These are phyloP conservation scores for Neonectria punicea DNA, from an alignment of 2,329 filamentous ascomycete genomes.

Conservation along the genomic window DNA sequence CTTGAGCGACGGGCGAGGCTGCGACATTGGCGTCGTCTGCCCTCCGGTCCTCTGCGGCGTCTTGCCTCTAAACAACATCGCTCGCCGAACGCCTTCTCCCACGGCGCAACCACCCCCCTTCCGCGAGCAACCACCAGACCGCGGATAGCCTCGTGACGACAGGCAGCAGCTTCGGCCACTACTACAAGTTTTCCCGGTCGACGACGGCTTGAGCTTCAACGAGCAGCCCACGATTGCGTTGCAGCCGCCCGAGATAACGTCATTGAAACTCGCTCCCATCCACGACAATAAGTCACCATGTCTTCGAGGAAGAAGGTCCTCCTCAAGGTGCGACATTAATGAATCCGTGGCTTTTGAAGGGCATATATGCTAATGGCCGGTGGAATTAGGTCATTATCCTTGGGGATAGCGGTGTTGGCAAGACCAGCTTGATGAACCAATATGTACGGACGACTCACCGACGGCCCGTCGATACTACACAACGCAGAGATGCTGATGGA, in stretches of 20 bases:
- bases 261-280: slow-evolving; percentile 40
- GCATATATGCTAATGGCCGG: slow-evolving; percentile 28
- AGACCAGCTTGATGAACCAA: slow-evolving; percentile 99
- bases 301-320: slow-evolving; percentile 89
- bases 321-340: slow-evolving; percentile 72
- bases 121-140: neutral
- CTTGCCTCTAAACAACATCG: slow-evolving; percentile 39
- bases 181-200: neutral
- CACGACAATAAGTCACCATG: slow-evolving; percentile 62
- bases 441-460: slow-evolving; percentile 76
- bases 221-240: slow-evolving; percentile 26
- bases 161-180: slow-evolving; percentile 8
- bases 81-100: slow-evolving; percentile 15
- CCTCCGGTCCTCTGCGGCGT: slow-evolving; percentile 36
- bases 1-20: slow-evolving; percentile 43
- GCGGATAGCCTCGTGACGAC: slow-evolving; percentile 1
- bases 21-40: slow-evolving; percentile 39
- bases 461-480: slow-evolving; percentile 22
- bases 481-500: slow-evolving; percentile 26
- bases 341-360: neutral
- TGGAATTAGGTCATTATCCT: slow-evolving; percentile 90
- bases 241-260: slow-evolving; percentile 44
- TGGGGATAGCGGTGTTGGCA: slow-evolving; percentile 97
- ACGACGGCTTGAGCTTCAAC: slow-evolving; percentile 15
- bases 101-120: slow-evolving; percentile 4